Evolutionary conservation across 257 asterid species (phyloP), one percentile per base, ranked within the genome.

Genomic region (Gynochthodes officinalis): DNA sequence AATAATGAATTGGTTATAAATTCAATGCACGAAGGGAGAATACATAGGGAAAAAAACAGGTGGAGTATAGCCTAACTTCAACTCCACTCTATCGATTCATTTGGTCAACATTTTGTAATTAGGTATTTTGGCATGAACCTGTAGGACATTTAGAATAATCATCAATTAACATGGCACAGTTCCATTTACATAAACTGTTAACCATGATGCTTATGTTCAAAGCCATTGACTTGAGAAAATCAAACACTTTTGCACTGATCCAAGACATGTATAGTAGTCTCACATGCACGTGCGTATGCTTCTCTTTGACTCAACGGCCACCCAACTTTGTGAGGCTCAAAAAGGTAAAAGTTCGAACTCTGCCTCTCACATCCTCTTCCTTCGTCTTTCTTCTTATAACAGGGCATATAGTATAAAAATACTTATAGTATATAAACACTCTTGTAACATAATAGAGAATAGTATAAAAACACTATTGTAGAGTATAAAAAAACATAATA

Each of bases 41-140:
- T 12, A 62, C 44, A n/a, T n/a, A n/a, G n/a, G n/a, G 68, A 32
- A 40, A 62, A 28, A 63, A 63, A 19, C n/a, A n/a, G 27, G 71
- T 70, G 86, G 77, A 62, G 63, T 52, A 40, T 35, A 68, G 80
- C 81, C 89, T 84, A 82, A 84, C 84, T 71, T 81, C 76, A 69
- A 77, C 69, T 55, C 67, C 60, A 84, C 87, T 73, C 74, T 2
- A 67, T 32, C 64, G 46, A 54, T 58, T 63, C 58, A 42, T 71
- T 39, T 62, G 49, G 71, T 48, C 70, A 76, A 62, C 43, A 39
- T 32, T 13, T 57, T 74, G 76, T 71, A 65, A 39, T 70, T 70
- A 53, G 64, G 64, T 70, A 54, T 37, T 37, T n/a, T 54, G 35
- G 49, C 74, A 70, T 23, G 33, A 37, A 15, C 21, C 10, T 1